phyloP scores from a whole-genome alignment of 78 protist species.

The Tieghemostelium lacteum region DNA sequence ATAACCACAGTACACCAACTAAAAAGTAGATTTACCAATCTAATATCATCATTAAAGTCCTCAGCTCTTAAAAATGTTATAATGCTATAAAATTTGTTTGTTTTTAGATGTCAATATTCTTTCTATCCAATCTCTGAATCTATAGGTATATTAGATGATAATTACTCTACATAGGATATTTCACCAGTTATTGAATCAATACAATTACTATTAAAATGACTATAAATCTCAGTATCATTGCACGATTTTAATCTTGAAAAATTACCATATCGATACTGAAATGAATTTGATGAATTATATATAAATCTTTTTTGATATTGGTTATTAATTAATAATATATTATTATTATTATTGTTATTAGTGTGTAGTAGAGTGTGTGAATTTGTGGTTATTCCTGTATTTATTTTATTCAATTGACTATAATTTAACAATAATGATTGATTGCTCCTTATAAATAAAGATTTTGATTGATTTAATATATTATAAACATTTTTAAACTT shows the following conservation, averaged over 20 bases:
- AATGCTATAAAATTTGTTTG: background rate
- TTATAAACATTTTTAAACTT: too few species aligned
- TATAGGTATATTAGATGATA: background rate
- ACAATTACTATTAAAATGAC: background rate
- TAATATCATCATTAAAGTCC: background rate
- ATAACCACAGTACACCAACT: background rate
- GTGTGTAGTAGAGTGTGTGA: too few species aligned
- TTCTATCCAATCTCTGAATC: background rate
- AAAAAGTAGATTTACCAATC: background rate
- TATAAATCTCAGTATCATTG: background rate
- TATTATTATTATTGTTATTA: too few species aligned
- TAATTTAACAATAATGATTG: too few species aligned
- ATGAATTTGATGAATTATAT: too few species aligned
- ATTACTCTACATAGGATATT: background rate
- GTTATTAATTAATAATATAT: too few species aligned
- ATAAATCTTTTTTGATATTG: too few species aligned
- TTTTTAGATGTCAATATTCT: background rate
- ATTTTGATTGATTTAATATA: too few species aligned
- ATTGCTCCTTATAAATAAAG: too few species aligned
- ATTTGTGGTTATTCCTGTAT: too few species aligned
- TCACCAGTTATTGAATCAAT: background rate
- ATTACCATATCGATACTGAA: too few species aligned
- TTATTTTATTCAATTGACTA: too few species aligned
- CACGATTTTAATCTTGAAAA: background rate
- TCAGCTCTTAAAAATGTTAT: background rate